Base-by-base conservation (phyloP, 1,284 basidiomycete genomes). In the Trametes pubescens region DNA sequence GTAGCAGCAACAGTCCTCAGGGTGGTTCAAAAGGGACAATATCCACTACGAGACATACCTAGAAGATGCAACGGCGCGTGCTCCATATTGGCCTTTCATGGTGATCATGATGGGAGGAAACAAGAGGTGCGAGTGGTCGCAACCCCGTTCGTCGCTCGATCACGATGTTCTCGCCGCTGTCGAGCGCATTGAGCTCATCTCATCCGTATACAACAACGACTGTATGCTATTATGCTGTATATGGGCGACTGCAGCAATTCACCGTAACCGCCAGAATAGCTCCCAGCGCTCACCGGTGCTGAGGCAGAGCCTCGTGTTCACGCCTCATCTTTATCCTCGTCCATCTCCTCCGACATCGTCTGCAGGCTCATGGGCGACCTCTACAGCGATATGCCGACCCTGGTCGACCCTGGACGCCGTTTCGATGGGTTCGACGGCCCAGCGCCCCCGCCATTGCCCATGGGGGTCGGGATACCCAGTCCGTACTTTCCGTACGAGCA, bases 221-320 rank as follows among this genome's bases (percentile, higher is more conserved):
- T 34, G 35, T 51, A 52, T 51, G 57, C 51, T 47, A 34, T 34
- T 51, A 51, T 51, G 57, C 49, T 47, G 43, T 24, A 51, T 40
- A 43, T 29, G 51, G 57, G 5, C 1, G 26, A 13, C 46, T 51
- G 26, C 29, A 38, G 51, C 34, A 24, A 22, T 13, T 18, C 22
- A 37, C 24, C 7, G 35, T 38, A 51, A 62, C 65, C 58, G 65
- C 52, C 40, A 16, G 60, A 51, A 56, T 57, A 46, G 35, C 29
- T 55, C 43, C 22, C 51, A 53, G 51, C 58, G 51, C 51, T 47
- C 49, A 59, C 35, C 29, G 24, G 58, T 49, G 49, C 47, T 44
- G 40, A 44, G 55, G 43, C 64, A 52, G 46, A 51, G 64, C 65
- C 64, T 68, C 64, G 62, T 68, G 62, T 61, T 59, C 51, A 55